These are phyloP conservation scores for Globisporangium canariense DNA, from an alignment of 352 stramenopile genomes.

Conservation along the genomic window DNA sequence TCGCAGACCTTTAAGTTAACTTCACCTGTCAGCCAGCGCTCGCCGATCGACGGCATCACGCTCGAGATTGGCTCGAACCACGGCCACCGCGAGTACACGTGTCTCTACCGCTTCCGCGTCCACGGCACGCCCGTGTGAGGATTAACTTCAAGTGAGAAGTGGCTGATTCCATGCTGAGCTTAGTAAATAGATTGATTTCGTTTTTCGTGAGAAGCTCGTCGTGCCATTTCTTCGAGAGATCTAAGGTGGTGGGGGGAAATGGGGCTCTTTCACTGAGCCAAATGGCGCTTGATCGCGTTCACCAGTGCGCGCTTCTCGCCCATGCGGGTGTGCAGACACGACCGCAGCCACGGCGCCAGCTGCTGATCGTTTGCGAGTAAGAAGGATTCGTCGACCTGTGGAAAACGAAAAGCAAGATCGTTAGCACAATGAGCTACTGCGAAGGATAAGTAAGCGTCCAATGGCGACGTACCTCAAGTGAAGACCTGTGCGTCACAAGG, in stretches of 20 bases:
- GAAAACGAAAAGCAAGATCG: not conserved
- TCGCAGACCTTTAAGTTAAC: slow-evolving; percentile 71
- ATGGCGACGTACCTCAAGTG: slow-evolving; percentile 21
- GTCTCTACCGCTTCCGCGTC: slow-evolving; percentile 87
- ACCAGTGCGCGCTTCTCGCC: slow-evolving; percentile 49
- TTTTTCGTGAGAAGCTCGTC: not conserved
- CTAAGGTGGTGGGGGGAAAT: not conserved
- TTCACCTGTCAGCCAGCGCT: slow-evolving; percentile 39
- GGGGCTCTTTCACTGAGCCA: not conserved
- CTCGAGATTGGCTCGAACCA: slow-evolving; percentile 83
- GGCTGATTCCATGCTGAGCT: not conserved
- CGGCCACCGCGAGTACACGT: slow-evolving; percentile 84
- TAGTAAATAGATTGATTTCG: slow-evolving; percentile 10
- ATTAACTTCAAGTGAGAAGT: not conserved
- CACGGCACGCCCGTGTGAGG: slow-evolving; percentile 39
- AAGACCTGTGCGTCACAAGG: slow-evolving; percentile 20
- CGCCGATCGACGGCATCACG: slow-evolving; percentile 61
- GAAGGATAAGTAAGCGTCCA: not conserved
- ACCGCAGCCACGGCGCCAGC: slow-evolving; percentile 61
- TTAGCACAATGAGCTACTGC: not conserved
- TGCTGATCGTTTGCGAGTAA: slow-evolving; percentile 35
- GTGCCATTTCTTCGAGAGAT: not conserved
- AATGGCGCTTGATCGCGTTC: slow-evolving; percentile 17
- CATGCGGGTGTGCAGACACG: slow-evolving; percentile 65
- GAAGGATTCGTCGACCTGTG: slow-evolving; percentile 51